Base-by-base conservation (phyloP, 2,329 filamentous ascomycete genomes). In the Chaetomium strumarium region DNA sequence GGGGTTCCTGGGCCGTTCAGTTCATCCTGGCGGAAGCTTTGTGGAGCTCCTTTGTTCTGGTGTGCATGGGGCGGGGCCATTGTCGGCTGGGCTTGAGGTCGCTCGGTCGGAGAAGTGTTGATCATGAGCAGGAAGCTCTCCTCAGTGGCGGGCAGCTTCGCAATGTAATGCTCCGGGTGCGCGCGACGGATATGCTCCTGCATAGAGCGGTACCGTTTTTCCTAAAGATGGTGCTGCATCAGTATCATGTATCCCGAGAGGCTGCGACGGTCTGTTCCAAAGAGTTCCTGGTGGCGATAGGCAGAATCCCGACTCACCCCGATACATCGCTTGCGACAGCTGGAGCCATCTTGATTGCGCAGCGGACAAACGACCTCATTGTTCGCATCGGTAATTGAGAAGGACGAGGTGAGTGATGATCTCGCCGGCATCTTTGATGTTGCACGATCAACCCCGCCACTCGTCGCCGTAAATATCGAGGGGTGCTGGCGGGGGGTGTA, bases 81-180 rank as follows among this genome's bases (percentile, higher is more conserved):
- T 49, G 62, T 72, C 55, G 69, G 69, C 52, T 64, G 68, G 47
- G 60, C 56, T 40, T 54, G 64, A 0, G 67, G 65, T 48, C 66
- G 63, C 48, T 70, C 67, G 53, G 60, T 69, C n/a, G 88, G 91
- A 58, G 90, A 86, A 60, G 89, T 90, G 70, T 84, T 95, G 70
- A 97, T 89, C 93, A 97, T 97, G 69, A 96, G 78, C 66, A 88
- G 77, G 72, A 99, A 96, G 83, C 90, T 96, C 74, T 97, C 92
- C 72, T 96, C 92, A 63, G 92, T 99, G 45, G 93, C 93, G 61
- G 93, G 92, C 63, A 97, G 86, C 80, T 97, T 96, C 46, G 93
- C 85, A 64, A 99, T 95, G 74, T 97, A 97, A 70, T 96, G 87
- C 70, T 95, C 90, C 56, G 92, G 92, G 70, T 99, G 93, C 62